phyloP scores from a whole-genome alignment of 768 basidiomycete genomes.

The Suillus subluteus region DNA sequence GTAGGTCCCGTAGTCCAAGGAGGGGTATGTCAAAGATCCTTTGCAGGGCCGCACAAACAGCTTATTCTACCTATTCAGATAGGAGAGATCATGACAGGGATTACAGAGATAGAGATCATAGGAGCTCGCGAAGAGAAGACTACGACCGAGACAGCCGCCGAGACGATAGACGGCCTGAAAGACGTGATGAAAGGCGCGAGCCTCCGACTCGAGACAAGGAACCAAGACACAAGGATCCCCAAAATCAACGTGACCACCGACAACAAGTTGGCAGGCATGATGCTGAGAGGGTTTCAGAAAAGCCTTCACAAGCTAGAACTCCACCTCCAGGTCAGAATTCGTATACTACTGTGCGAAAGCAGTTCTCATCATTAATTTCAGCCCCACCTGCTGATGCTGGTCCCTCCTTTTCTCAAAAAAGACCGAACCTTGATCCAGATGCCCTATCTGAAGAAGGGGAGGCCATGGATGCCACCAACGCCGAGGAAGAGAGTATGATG shows the following conservation, averaged over 20 bases:
- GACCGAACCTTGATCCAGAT: slow-evolving; percentile 46
- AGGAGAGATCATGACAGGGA: slow-evolving; percentile 33
- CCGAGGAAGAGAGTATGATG: slow-evolving; percentile 83
- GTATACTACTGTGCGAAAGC: not conserved
- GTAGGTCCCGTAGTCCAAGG: slow-evolving; percentile 44
- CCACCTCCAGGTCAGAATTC: slow-evolving; percentile 5
- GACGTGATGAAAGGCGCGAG: slow-evolving; percentile 37
- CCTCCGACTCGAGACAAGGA: slow-evolving; percentile 31
- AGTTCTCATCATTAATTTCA: not conserved
- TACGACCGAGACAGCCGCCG: slow-evolving; percentile 34
- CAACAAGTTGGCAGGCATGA: slow-evolving; percentile 18
- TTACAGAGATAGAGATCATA: slow-evolving; percentile 46
- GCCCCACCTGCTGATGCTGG: slow-evolving; percentile 1
- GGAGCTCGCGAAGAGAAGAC: slow-evolving; percentile 36
- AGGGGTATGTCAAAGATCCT: slow-evolving; percentile 28
- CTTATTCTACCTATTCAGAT: slow-evolving; percentile 32
- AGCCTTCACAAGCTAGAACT: slow-evolving; percentile 3
- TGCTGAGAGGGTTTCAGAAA: not conserved
- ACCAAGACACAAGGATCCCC: slow-evolving; percentile 25
- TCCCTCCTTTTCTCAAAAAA: slow-evolving; percentile 14
- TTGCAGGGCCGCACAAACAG: not conserved
- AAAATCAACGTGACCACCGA: slow-evolving; percentile 28
- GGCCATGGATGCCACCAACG: slow-evolving; percentile 56
- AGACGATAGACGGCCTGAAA: slow-evolving; percentile 35
- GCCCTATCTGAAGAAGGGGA: slow-evolving; percentile 51